Evolutionary conservation across 805 yeast species (phyloP).

Genomic region (Komagataella pastoris): DNA sequence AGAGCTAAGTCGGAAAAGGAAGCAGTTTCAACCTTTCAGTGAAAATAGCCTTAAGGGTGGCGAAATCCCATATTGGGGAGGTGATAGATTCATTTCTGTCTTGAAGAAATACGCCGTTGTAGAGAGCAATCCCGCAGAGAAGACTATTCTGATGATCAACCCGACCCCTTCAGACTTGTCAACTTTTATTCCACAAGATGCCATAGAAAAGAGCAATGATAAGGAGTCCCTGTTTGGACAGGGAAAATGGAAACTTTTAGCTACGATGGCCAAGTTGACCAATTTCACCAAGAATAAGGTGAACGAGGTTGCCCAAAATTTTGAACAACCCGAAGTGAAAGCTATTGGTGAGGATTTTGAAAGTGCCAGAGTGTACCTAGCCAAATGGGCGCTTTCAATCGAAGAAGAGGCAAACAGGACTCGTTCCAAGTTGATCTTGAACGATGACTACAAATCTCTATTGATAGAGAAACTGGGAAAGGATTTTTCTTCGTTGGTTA

Average conservation of each 20-base stretch:
- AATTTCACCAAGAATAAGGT: slow-evolving; percentile 49
- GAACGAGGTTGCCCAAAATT: slow-evolving; percentile 39
- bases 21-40: slow-evolving; percentile 65
- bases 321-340: slow-evolving; percentile 69
- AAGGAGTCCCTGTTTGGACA: slow-evolving; percentile 24
- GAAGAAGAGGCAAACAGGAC: slow-evolving; percentile 78
- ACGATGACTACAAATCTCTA: slow-evolving; percentile 41
- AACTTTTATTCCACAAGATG: slow-evolving; percentile 37
- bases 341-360: slow-evolving; percentile 84
- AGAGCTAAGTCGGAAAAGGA: slow-evolving; percentile 45
- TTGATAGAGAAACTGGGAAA: slow-evolving; percentile 52
- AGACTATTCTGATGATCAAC: slow-evolving; percentile 61
- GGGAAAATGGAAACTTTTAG: slow-evolving; percentile 81
- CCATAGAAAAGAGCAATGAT: slow-evolving; percentile 17
- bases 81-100: slow-evolving; percentile 53
- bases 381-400: slow-evolving; percentile 93
- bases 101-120: slow-evolving; percentile 44
- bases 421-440: slow-evolving; percentile 36
- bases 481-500: slow-evolving; percentile 27
- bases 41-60: slow-evolving; percentile 25
- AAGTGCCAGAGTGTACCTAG: slow-evolving; percentile 80
- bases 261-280: slow-evolving; percentile 71
- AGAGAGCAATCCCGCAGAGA: slow-evolving; percentile 60
- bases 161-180: slow-evolving; percentile 58
- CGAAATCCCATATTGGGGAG: slow-evolving; percentile 77